A percentile compares a stretch with the other conserved stretches of the same genome.
phyloP scores from a whole-genome alignment of 345 rosid genomes.

The Aegle marmelos region DNA sequence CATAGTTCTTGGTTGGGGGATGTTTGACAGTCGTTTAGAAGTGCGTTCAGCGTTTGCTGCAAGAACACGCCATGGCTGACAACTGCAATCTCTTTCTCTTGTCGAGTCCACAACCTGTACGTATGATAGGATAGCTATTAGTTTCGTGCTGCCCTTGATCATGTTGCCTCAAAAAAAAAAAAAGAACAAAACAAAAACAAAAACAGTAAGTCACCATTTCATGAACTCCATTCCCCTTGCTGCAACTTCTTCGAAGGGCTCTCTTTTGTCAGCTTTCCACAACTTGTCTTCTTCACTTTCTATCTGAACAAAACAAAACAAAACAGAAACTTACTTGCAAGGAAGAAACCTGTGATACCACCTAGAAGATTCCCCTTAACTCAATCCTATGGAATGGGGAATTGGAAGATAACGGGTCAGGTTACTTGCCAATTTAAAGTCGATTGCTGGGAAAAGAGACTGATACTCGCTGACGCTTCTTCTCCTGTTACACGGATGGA shows the following conservation, averaged over 20 bases:
- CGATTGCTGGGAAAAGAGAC: constrained; percentile 58
- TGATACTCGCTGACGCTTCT: constrained; percentile 50
- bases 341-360: not conserved
- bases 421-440: constrained; percentile 61
- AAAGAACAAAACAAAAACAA: too few species aligned
- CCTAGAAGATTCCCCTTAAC: too few species aligned
- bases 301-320: constrained; percentile 43
- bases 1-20: constrained; percentile 22
- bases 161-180: too few species aligned
- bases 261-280: constrained; percentile 56
- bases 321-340: too few species aligned
- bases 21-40: constrained; percentile 38
- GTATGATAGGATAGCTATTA: not conserved
- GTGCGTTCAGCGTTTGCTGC: constrained; percentile 40
- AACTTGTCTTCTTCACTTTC: constrained; percentile 62
- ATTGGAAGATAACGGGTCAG: not conserved
- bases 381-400: not conserved
- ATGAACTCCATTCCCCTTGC: constrained; percentile 58
- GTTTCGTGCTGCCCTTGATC: not conserved
- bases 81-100: constrained; percentile 78
- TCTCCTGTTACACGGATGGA: constrained; percentile 75
- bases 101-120: constrained; percentile 66
- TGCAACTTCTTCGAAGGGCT: constrained; percentile 47
- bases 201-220: constrained; percentile 38
- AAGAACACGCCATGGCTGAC: constrained; percentile 75